These are phyloP conservation scores for Bipolaris bicolor DNA, from an alignment of 2,329 filamentous ascomycete genomes.

Conservation along the genomic window DNA sequence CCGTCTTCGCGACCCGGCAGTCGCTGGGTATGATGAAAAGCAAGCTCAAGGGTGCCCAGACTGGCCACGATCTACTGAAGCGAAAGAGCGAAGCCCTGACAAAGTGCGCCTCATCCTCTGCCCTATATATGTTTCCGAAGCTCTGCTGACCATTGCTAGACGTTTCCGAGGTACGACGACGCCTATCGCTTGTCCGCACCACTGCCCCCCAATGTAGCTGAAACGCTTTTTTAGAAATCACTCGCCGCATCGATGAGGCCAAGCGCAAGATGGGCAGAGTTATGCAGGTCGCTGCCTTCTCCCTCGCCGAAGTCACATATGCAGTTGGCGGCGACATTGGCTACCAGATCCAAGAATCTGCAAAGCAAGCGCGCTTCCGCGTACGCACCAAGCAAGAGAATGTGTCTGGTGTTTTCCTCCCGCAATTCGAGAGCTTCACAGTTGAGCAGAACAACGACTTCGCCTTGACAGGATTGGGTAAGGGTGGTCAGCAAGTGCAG, in stretches of 20 bases:
- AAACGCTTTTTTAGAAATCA: conserved; percentile 70
- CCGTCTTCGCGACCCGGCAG: conserved; percentile 97
- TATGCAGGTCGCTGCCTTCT: conserved; percentile 99
- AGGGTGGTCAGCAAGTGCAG: conserved; percentile 96
- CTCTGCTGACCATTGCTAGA: conserved; percentile 55
- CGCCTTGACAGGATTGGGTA: conserved; percentile 90
- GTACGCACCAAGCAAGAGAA: conserved; percentile 97
- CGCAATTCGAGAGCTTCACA: conserved; percentile 89
- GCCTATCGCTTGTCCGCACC: conserved; percentile 13
- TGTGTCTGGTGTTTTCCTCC: conserved; percentile 93
- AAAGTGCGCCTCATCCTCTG: conserved; percentile 67
- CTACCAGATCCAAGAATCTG: conserved; percentile 97
- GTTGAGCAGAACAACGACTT: conserved; percentile 94
- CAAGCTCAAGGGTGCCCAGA: conserved; percentile 82
- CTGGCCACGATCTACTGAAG: conserved; percentile 92
- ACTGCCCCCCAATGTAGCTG: conserved; percentile 24
- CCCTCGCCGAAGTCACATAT: conserved; percentile 95
- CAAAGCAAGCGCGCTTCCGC: conserved; percentile 89
- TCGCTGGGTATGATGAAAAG: conserved; percentile 96
- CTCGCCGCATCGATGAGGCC: conserved; percentile 94
- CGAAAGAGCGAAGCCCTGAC: conserved; percentile 97
- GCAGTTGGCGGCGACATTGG: conserved; percentile 92
- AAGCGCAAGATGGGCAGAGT: conserved; percentile 99
- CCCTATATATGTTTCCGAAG: conserved; percentile 6
- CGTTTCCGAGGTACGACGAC: conserved; percentile 78